Base-by-base conservation (phyloP, 768 basidiomycete genomes). In the Lactarius sanguifluus region DNA sequence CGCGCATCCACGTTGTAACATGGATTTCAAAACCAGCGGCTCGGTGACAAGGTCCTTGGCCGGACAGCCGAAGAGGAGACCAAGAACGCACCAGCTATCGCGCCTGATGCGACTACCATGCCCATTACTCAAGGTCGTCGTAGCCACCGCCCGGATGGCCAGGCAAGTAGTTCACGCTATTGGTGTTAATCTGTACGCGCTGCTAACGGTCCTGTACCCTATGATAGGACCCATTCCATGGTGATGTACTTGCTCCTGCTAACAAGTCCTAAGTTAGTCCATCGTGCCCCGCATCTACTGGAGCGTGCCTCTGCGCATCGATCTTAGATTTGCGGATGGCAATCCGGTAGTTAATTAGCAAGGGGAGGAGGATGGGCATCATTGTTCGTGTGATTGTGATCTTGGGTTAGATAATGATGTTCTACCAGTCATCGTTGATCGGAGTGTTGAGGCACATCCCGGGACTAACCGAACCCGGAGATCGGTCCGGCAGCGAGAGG, bases 211-310 rank as follows among this genome's bases (percentile, higher is more conserved):
- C n/a, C 20, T 18, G 18, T 20, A 2, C 40, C 36, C 5, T 20
- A 54, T 61, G 66, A 67, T 20, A 67, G 66, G 66, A 67, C 40
- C 47, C 61, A 16, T 67, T 41, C 57, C 61, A 12, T 5, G 5
- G 34, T 20, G 47, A 54, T 3, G 47, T 2, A 3, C 32, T 13
- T 2, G 32, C 30, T 8, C 60, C 45, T 54, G 23, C 47, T 34
- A 47, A 52, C 5, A 15, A 59, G 30, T 45, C 47, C n/a, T 64
- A 59, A 58, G 30, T 8, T 13, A 12, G 23, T 23, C 10, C 9
- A n/a, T 23, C 10, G 23, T 23, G 13, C 5, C 50, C 50, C 15
- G 13, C 50, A 15, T 25, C 25, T 25, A 50, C 23, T 50, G 47
- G 23, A 2, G 23, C 13, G 47, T 25, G 50, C 25, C 13, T 25